A percentile compares a stretch with the other conserved stretches of the same genome.
phyloP scores from a whole-genome alignment of 768 basidiomycete species.

The Mycena albidolilacea region DNA sequence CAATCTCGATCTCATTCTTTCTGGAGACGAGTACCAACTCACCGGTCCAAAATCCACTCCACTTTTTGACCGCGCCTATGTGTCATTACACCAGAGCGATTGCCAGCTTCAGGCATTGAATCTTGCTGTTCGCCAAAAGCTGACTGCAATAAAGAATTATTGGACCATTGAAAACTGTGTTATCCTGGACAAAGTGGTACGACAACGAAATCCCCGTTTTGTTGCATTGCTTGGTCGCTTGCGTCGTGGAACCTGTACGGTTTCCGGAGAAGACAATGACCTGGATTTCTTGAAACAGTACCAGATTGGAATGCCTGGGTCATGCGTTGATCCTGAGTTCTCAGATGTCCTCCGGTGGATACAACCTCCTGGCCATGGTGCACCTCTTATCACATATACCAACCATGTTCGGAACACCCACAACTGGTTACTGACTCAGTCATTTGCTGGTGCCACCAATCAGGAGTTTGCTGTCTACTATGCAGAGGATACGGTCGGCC shows the following conservation, averaged over 20 bases:
- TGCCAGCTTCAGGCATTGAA: slow-evolving; percentile 29
- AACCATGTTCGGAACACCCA: slow-evolving; percentile 36
- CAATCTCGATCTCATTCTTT: slow-evolving; percentile 33
- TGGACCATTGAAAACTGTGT: too few relatives aligned
- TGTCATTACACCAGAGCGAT: neutral
- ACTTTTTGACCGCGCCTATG: slow-evolving; percentile 10
- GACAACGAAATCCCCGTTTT: too few relatives aligned
- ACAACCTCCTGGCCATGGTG: slow-evolving; percentile 11
- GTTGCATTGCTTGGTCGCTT: slow-evolving; percentile 11
- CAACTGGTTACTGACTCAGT: slow-evolving; percentile 30
- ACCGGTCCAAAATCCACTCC: slow-evolving; percentile 5
- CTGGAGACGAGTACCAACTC: slow-evolving; percentile 27
- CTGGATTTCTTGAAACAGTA: slow-evolving; percentile 24
- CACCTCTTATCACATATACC: slow-evolving; percentile 35
- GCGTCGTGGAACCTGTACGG: slow-evolving; percentile 29
- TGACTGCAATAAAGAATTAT: too few relatives aligned
- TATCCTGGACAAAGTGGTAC: too few relatives aligned
- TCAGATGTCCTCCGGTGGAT: slow-evolving; percentile 22
- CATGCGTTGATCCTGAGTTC: neutral
- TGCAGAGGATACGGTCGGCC: neutral
- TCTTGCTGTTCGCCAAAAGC: slow-evolving; percentile 8
- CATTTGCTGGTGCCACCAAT: slow-evolving; percentile 30
- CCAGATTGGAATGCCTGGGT: slow-evolving; percentile 8
- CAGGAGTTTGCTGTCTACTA: slow-evolving; percentile 30
- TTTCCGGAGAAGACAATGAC: slow-evolving; percentile 30